Percentiles rank a stretch among this genome's conserved stretches.
Conservation (phyloP, 176 grass and related monocot genomes). For the Carex cristatella region DNA sequence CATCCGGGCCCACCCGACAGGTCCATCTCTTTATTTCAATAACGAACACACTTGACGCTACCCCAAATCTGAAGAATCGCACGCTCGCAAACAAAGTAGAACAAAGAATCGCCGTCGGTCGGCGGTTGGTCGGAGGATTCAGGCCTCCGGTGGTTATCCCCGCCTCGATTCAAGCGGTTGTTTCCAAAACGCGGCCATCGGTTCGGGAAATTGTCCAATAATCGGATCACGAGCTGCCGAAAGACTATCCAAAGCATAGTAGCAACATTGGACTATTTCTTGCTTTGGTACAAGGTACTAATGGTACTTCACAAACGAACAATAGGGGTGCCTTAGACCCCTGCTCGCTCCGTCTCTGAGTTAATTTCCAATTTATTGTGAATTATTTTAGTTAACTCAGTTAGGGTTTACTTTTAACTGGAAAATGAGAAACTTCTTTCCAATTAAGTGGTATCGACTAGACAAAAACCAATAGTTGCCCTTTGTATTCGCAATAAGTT, state of each 20-base stretch:
- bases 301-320: neutral
- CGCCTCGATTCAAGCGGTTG: neutral
- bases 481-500: neutral
- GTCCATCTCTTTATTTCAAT: neutral
- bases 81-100: neutral
- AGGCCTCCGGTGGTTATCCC: neutral
- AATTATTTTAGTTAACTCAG: neutral
- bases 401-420: neutral
- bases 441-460: neutral
- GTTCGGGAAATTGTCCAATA: neutral
- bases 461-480: neutral
- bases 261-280: neutral
- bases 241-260: neutral
- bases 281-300: neutral
- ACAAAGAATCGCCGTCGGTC: neutral
- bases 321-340: neutral
- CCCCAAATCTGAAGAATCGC: neutral
- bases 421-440: neutral
- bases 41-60: neutral
- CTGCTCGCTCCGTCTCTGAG: neutral
- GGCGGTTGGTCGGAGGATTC: neutral
- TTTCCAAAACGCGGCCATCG: neutral
- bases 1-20: neutral
- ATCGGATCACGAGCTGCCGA: neutral
- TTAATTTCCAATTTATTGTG: neutral